phyloP scores from a whole-genome alignment of 139 green algal genomes.

The Picochlorum sp. region DNA sequence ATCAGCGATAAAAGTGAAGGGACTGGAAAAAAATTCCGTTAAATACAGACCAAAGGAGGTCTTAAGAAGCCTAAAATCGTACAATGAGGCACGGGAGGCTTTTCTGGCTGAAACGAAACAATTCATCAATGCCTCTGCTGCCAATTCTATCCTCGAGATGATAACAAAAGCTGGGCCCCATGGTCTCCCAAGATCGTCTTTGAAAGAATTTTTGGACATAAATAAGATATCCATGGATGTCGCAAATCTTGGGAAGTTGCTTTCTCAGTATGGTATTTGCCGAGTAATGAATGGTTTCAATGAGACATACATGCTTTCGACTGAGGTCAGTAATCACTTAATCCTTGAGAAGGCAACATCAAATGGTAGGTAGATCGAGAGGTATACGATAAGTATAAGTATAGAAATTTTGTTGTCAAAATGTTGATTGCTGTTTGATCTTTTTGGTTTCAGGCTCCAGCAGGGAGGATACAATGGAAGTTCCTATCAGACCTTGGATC shows the following conservation, averaged over 20 bases:
- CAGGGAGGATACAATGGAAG: too few species aligned
- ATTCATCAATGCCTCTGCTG: not conserved
- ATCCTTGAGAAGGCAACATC: too few species aligned
- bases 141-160: not conserved
- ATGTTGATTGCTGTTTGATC: too few species aligned
- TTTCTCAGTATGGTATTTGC: not conserved
- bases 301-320: slow-evolving; percentile 5
- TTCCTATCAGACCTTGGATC: slow-evolving; percentile 15
- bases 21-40: too few species aligned
- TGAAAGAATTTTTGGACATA: not conserved
- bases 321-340: not conserved
- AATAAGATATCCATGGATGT: not conserved
- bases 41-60: too few species aligned
- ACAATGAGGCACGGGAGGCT: not conserved
- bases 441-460: too few species aligned
- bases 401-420: too few species aligned
- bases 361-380: too few species aligned
- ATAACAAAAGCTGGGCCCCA: not conserved
- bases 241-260: not conserved
- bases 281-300: slow-evolving; percentile 1
- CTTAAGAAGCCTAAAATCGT: too few species aligned
- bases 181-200: not conserved
- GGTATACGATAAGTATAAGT: too few species aligned
- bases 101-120: not conserved
- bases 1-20: too few species aligned